A percentile compares a stretch with the other conserved stretches of the same genome.
Evolutionary conservation across 306 rosid species (phyloP).

Genomic region (Sophora flavescens): DNA sequence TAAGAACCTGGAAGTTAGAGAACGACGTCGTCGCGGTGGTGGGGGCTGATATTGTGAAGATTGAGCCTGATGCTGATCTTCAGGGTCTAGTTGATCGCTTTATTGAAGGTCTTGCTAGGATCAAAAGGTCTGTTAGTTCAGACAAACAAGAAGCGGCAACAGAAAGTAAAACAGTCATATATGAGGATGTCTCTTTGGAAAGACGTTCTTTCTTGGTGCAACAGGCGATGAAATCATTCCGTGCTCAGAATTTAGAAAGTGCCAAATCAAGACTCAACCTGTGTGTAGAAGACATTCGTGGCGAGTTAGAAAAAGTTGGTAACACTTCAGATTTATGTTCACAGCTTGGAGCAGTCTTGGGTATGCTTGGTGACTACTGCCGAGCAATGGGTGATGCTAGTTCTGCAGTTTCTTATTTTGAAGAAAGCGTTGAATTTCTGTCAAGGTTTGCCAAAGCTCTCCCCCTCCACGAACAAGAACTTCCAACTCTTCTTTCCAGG

Average conservation of each 20-base stretch:
- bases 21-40: too few relatives aligned
- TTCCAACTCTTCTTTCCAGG: too few relatives aligned
- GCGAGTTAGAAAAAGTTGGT: constrained; percentile 77
- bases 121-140: constrained; percentile 72
- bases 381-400: constrained; percentile 83
- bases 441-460: constrained; percentile 83
- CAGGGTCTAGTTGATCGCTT: constrained; percentile 87
- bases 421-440: constrained; percentile 88
- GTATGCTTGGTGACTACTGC: constrained; percentile 99
- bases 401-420: constrained; percentile 80
- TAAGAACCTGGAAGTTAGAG: too few relatives aligned
- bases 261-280: constrained; percentile 91
- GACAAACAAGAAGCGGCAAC: constrained; percentile 60
- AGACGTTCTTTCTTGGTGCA: constrained; percentile 97
- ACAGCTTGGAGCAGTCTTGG: constrained; percentile 98
- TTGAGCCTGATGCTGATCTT: constrained; percentile 75
- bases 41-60: constrained; percentile 91
- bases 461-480: too few relatives aligned
- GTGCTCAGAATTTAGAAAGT: constrained; percentile 90
- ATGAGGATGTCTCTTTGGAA: constrained; percentile 95
- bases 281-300: constrained; percentile 84
- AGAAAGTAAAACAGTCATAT: constrained; percentile 69
- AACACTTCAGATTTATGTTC: constrained; percentile 86
- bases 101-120: constrained; percentile 98
- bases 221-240: constrained; percentile 99